Percentiles rank a stretch among this genome's conserved stretches.
phyloP scores from a whole-genome alignment of 371 early-diverging fungal genomes.

The Dentiscutata heterogama region DNA sequence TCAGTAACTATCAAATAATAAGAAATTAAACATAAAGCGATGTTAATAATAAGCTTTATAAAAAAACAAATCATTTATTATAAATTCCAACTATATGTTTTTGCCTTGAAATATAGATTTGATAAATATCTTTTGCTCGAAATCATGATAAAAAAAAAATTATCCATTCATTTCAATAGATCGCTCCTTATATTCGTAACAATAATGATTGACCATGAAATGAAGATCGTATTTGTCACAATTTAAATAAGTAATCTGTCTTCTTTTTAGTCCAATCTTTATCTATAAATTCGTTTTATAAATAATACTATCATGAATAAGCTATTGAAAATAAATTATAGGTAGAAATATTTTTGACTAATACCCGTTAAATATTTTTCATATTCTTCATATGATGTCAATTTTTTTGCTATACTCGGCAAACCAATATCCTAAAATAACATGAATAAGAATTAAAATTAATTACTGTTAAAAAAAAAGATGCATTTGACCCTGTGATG shows the following conservation, averaged over 20 bases:
- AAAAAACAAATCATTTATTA: no score
- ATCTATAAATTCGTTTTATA: constrained; percentile 52
- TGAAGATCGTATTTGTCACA: constrained; percentile 83
- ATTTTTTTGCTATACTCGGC: constrained; percentile 73
- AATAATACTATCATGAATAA: background rate
- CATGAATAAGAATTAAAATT: background rate
- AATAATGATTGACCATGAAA: constrained; percentile 86
- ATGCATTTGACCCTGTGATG: background rate
- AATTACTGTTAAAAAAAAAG: background rate
- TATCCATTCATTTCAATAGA: constrained; percentile 57
- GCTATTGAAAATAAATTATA: background rate
- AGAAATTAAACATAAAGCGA: background rate
- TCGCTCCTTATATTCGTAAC: constrained; percentile 70
- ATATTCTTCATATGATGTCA: constrained; percentile 79
- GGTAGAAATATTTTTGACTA: constrained; percentile 51
- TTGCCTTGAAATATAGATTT: no score
- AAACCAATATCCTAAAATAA: constrained; percentile 69
- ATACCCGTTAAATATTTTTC: constrained; percentile 46
- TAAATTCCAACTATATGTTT: background rate
- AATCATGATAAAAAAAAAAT: background rate
- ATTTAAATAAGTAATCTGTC: constrained; percentile 82
- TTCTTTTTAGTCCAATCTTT: constrained; percentile 87
- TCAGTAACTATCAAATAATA: constrained; percentile 1
- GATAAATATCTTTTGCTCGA: no score
- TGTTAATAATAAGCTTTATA: no score